These are phyloP conservation scores for Teunomyces kruisii DNA, from an alignment of 805 yeast genomes.

Conservation along the genomic window DNA sequence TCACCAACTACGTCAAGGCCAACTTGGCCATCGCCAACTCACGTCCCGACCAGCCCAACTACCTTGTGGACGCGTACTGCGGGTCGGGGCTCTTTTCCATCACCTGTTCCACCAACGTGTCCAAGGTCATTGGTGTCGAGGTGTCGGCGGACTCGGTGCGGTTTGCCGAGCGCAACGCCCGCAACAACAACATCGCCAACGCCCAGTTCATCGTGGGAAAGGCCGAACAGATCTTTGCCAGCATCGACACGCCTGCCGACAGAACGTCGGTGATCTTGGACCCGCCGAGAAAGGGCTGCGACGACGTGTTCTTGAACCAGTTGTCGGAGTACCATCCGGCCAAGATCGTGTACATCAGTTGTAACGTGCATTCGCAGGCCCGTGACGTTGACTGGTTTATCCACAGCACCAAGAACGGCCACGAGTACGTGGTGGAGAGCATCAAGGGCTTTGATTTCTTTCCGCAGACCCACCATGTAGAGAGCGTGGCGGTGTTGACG, in stretches of 20 bases:
- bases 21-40: constrained; percentile 51
- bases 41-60: constrained; percentile 41
- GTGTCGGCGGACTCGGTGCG: constrained; percentile 87
- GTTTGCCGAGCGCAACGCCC: constrained; percentile 83
- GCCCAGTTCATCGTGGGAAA: constrained; percentile 87
- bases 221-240: constrained; percentile 85
- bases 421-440: constrained; percentile 69
- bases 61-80: constrained; percentile 91
- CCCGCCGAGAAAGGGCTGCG: constrained; percentile 98
- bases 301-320: constrained; percentile 81
- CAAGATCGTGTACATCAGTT: constrained; percentile 88
- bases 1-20: constrained; percentile 76
- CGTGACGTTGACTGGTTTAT: constrained; percentile 86
- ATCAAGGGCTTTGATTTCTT: constrained; percentile 95
- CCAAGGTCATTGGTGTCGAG: constrained; percentile 88
- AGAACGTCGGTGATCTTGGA: constrained; percentile 89
- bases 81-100: constrained; percentile 94
- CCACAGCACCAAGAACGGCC: constrained; percentile 61
- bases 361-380: constrained; percentile 98
- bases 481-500: constrained; percentile 73
- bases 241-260: constrained; percentile 70
- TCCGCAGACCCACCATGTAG: constrained; percentile 93
- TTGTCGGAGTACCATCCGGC: constrained; percentile 80
- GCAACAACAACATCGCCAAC: constrained; percentile 69
- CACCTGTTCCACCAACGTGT: constrained; percentile 79